Base-by-base conservation (phyloP, 2,329 filamentous ascomycete genomes). In the Aspergillus sp. region DNA sequence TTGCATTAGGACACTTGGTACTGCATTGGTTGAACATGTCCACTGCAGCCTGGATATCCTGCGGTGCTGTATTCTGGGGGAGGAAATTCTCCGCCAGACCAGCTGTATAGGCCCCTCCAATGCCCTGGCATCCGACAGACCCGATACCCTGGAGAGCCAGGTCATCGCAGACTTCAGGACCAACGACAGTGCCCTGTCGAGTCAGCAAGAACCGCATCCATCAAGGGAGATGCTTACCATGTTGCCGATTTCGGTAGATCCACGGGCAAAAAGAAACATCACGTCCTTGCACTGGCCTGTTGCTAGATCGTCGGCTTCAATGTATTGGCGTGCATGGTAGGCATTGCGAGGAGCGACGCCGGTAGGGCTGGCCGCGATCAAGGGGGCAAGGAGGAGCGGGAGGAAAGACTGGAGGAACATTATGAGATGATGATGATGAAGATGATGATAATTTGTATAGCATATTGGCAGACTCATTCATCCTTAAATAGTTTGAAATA, bases 1-100 rank as follows among this genome's bases (percentile, higher is more conserved):
- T 59, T 0, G 72, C 60, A 19, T 66, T 53, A 7, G 72, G 72
- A 43, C 73, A 76, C 49, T 72, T 72, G 7, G 54, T 54, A 53
- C 61, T 50, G 10, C 73, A 71, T 13, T 66, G 43, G 3, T 60
- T 53, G 52, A 74, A 69, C 32, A 73, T 64, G 5, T 60, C 54
- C 26, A 62, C 64, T 29, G 68, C 71, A 42, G 71, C 71, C 1
- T 58, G 43, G 45, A 76, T 74, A 29, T 50, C 49, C 2, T 40
- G 44, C 4, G 49, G 49, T 30, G 59, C 58, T 1, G 70, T 71
- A 32, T 70, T 69, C 2, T 56, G 48, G 3, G 67, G 64, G 1
- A 70, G 58, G 33, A 62, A 57, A 47, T 74, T 74, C 26, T 61
- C 57, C 1, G 51, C 43, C 0, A 73, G 34, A 1, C 49, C 49